Evolutionary conservation across 2,329 filamentous ascomycete species (phyloP), one percentile per base, ranked within the genome.

Genomic region (Penicillium sp.): DNA sequence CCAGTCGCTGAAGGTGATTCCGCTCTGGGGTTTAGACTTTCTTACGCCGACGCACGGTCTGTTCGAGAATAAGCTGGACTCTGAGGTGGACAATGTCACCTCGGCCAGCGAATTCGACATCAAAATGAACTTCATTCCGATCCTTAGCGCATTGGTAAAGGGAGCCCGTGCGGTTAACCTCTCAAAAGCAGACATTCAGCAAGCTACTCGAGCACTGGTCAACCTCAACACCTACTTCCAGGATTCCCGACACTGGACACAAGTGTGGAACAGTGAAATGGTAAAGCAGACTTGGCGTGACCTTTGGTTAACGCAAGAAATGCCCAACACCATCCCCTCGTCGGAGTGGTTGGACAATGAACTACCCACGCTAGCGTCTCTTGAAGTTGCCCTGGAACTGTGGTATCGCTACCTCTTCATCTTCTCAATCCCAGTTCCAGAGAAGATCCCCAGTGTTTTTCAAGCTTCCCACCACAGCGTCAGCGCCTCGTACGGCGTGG

Each of bases 381-480:
- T 72, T 9, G 68, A 72, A 35, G 60, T 65, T 29, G 69, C 70
- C 3, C 42, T 72, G 37, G 68, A 72, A 44, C 59, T 72, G 6
- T 72, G 70, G 70, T 69, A 66, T 49, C 65, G 70, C n/a, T 72
- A 72, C 37, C 68, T 75, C 28, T 78, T 81, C 66, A 79, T 81
- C 50, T 81, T 81, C 64, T 80, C 78, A 0, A 77, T 81, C 20
- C 77, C 75, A 1, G 76, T 81, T 4, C 79, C 79, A 0, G 77
- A 80, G 40, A 74, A 77, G 51, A 75, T 79, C 24, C 81, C 81
- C 0, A 74, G 73, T n/a, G 78, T 83, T 3, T 83, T 83, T 62
- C 81, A 84, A 63, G 80, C 80, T 27, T 82, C 81, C 2, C 81
- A 84, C 58, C 81, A 84, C 65, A 80, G 78, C 51, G 79, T 81